Conservation (phyloP, 2,329 filamentous ascomycete genomes). For the Phialocephala sp. region DNA sequence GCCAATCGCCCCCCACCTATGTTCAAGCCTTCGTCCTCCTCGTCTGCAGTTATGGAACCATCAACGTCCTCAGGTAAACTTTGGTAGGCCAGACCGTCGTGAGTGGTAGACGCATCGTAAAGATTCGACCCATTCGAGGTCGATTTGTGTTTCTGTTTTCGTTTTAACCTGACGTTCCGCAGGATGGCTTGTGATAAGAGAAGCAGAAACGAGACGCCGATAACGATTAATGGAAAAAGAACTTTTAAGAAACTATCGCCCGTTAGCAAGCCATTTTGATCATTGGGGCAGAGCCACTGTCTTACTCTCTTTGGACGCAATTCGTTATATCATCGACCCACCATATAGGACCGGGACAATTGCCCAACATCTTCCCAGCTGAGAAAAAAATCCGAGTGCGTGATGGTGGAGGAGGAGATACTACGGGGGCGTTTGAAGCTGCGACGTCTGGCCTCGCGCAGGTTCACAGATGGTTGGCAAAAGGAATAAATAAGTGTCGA, state of each 20-base stretch:
- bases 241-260: conserved; percentile 74
- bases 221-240: conserved; percentile 75
- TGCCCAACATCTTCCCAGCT: conserved; percentile 33
- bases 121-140: conserved; percentile 52
- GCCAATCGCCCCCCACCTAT: conserved; percentile 62
- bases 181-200: conserved; percentile 64
- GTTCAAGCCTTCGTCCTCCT: conserved; percentile 62
- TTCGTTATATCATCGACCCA: conserved; percentile 66
- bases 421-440: not conserved
- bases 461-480: not conserved
- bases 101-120: conserved; percentile 44
- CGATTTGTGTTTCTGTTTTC: conserved; percentile 60
- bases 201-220: conserved; percentile 72
- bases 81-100: conserved; percentile 26
- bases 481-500: not conserved
- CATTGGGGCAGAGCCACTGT: conserved; percentile 32
- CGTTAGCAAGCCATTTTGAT: conserved; percentile 28
- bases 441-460: conserved; percentile 12
- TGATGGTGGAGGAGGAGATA: not conserved
- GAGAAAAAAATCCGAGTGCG: not conserved
- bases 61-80: conserved; percentile 43
- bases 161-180: conserved; percentile 58
- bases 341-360: conserved; percentile 53
- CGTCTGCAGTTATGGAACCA: conserved; percentile 39
- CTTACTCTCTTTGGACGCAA: conserved; percentile 73